Evolutionary conservation across 441 rosid genomes (phyloP).

Genomic region (Brassica balearica): DNA sequence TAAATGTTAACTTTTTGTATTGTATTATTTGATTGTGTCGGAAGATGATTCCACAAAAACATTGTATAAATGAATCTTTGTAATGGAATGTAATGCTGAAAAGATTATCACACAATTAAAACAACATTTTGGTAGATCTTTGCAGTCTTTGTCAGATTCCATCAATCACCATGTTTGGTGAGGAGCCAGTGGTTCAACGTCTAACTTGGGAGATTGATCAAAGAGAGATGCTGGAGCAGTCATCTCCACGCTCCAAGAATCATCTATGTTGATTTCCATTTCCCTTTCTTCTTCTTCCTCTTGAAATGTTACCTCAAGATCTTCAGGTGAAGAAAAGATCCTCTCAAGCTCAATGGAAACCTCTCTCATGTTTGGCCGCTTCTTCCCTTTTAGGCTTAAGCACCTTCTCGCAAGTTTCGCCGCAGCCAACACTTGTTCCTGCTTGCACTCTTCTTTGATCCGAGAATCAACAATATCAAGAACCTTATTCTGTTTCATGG

Average conservation of each 20-base stretch:
- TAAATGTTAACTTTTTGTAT: not conserved
- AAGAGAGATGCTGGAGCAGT: slow-evolving; percentile 42
- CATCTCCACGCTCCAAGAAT: slow-evolving; percentile 34
- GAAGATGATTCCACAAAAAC: slow-evolving; percentile 18
- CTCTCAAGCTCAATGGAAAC: not conserved
- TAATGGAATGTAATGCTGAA: not conserved
- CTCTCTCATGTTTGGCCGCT: not conserved
- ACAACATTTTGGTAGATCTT: not conserved
- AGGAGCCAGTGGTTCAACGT: slow-evolving; percentile 32
- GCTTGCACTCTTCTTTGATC: not conserved
- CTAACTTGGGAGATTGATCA: slow-evolving; percentile 23
- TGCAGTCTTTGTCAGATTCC: not conserved
- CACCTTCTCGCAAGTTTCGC: slow-evolving; percentile 1
- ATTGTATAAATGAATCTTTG: slow-evolving; percentile 28
- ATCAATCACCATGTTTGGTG: slow-evolving; percentile 37
- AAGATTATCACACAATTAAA: too few species aligned
- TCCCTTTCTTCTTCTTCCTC: slow-evolving; percentile 35
- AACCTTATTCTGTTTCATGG: not conserved
- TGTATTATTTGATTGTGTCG: slow-evolving; percentile 2
- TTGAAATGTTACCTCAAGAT: slow-evolving; percentile 16
- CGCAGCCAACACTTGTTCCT: not conserved
- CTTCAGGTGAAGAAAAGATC: not conserved
- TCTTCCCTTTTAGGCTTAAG: not conserved
- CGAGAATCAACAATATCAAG: not conserved
- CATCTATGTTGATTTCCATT: slow-evolving; percentile 37